Evolutionary conservation across 148 eudicot genomes (phyloP).

Genomic region (Cornus controversa): DNA sequence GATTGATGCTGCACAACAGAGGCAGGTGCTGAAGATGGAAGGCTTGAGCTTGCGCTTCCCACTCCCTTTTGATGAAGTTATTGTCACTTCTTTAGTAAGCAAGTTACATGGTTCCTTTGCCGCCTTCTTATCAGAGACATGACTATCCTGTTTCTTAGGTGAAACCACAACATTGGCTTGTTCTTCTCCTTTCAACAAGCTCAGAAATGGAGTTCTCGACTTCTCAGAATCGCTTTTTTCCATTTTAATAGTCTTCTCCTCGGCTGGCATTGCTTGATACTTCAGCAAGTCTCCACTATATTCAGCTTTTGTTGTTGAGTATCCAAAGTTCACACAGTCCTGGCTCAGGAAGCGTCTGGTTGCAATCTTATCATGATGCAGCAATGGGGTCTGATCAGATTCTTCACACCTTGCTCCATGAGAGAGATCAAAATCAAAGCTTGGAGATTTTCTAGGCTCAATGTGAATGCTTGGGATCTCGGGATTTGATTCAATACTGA

Average conservation of each 20-base stretch:
- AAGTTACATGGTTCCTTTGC: too few relatives aligned
- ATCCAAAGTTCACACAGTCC: slow-evolving; percentile 4
- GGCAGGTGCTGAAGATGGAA: slow-evolving; percentile 37
- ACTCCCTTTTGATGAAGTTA: slow-evolving; percentile 19
- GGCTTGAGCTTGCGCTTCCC: slow-evolving; percentile 35
- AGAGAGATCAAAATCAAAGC: slow-evolving; percentile 44
- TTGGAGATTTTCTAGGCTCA: slow-evolving; percentile 35
- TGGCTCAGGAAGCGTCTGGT: slow-evolving; percentile 27
- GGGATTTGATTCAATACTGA: slow-evolving; percentile 21
- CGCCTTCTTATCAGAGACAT: slow-evolving; percentile 6
- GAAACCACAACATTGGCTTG: not conserved
- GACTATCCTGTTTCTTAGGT: slow-evolving; percentile 11
- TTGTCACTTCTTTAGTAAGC: slow-evolving; percentile 12
- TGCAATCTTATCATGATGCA: slow-evolving; percentile 19
- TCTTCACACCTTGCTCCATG: slow-evolving; percentile 27
- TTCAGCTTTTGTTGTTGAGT: not conserved
- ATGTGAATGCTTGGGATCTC: not conserved
- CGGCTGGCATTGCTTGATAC: slow-evolving; percentile 18
- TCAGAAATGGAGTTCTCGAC: slow-evolving; percentile 22
- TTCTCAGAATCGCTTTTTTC: slow-evolving; percentile 38
- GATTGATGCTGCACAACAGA: slow-evolving; percentile 43
- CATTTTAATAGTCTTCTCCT: slow-evolving; percentile 44
- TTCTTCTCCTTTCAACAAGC: slow-evolving; percentile 16
- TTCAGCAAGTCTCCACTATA: not conserved
- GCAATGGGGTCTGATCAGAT: slow-evolving; percentile 44